Conservation (phyloP, 2,329 filamentous ascomycete species). For the Biscogniauxia sp. region DNA sequence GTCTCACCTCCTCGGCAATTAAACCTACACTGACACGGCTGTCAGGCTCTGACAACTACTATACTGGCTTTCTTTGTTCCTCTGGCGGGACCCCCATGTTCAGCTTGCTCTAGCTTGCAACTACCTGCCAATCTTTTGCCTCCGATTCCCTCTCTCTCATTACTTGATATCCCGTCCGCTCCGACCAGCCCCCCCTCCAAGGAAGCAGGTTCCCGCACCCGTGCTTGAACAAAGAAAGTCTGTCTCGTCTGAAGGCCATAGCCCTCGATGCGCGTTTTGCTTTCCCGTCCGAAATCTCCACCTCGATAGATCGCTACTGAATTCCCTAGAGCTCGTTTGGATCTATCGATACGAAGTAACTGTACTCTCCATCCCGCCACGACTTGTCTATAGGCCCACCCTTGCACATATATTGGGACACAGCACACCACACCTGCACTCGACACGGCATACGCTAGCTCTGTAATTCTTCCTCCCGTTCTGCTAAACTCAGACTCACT, state of each 20-base stretch:
- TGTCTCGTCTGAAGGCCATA: conserved; percentile 28
- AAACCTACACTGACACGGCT: conserved; percentile 22
- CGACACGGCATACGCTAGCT: conserved; percentile 22
- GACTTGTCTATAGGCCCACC: conserved; percentile 23
- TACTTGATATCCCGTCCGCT: conserved; percentile 23
- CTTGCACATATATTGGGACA: conserved; percentile 30
- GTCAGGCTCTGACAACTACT: conserved; percentile 24
- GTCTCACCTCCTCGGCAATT: conserved; percentile 17
- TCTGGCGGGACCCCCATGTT: conserved; percentile 18
- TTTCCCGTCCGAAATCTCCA: conserved; percentile 20
- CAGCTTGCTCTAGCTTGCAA: conserved; percentile 25
- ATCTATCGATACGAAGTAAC: conserved; percentile 22
- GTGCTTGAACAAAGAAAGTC: conserved; percentile 30
- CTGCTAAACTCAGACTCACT: background rate
- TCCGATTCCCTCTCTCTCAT: conserved; percentile 7
- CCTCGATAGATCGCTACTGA: conserved; percentile 16
- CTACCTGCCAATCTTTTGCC: conserved; percentile 18
- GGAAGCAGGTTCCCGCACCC: conserved; percentile 29
- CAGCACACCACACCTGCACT: conserved; percentile 14
- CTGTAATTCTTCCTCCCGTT: conserved; percentile 10
- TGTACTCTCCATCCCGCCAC: conserved; percentile 14
- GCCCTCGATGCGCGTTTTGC: conserved; percentile 27
- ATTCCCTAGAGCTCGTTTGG: conserved; percentile 16
- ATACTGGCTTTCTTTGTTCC: conserved; percentile 33
- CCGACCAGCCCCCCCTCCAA: conserved; percentile 19